These are phyloP conservation scores for Mucor mucedo DNA, from an alignment of 371 early-diverging fungal species.

Conservation along the genomic window DNA sequence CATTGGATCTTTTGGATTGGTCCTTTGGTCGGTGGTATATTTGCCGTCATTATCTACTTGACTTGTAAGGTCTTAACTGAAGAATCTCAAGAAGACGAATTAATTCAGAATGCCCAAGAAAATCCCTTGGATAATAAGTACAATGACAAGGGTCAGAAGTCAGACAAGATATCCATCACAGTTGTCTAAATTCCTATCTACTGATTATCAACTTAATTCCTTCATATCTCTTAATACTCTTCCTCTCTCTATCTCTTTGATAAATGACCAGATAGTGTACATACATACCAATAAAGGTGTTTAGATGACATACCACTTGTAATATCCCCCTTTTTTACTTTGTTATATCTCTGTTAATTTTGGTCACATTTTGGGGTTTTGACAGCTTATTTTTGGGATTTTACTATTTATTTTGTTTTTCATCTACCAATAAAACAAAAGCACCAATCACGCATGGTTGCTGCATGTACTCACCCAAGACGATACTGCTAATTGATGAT, in stretches of 20 bases:
- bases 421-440: not conserved
- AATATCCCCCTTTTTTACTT: too few species aligned
- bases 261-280: not conserved
- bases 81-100: constrained; percentile 14
- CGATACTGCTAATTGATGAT: constrained; percentile 5
- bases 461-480: constrained; percentile 1
- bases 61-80: constrained; percentile 11
- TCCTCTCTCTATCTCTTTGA: not conserved
- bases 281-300: not conserved
- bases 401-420: too few species aligned
- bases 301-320: not conserved
- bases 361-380: too few species aligned
- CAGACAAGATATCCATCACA: not conserved
- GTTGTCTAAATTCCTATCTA: not conserved
- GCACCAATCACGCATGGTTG: not conserved
- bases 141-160: not conserved
- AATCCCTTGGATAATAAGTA: not conserved
- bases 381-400: too few species aligned
- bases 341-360: too few species aligned
- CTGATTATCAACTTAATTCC: not conserved
- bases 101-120: constrained; percentile 9
- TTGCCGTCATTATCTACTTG: constrained; percentile 25
- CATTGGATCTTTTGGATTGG: constrained; percentile 71
- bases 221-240: not conserved
- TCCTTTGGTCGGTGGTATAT: constrained; percentile 27